Evolutionary conservation across 169 alveolate species (phyloP).

Genomic region (Eimeria praecox): DNA sequence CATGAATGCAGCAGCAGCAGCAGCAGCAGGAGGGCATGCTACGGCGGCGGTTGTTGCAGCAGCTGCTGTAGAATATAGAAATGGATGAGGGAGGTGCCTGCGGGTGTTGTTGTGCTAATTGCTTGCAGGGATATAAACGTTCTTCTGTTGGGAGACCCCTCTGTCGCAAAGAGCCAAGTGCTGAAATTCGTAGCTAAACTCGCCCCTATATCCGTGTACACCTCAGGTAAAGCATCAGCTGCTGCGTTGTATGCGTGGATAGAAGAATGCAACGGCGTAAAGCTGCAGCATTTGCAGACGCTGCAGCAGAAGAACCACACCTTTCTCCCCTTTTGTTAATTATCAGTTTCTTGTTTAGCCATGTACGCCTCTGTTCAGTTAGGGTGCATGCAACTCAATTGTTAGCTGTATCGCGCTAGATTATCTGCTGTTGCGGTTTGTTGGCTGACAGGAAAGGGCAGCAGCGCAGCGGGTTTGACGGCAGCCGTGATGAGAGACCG

Average conservation of each 20-base stretch:
- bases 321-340: not conserved
- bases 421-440: not conserved
- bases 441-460: constrained; percentile 97
- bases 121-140: constrained; percentile 87
- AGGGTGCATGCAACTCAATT: not conserved
- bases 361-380: not conserved
- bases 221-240: constrained; percentile 87
- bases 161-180: constrained; percentile 96
- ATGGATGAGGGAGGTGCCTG: not conserved
- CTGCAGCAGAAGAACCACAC: not conserved
- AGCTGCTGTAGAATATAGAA: not conserved
- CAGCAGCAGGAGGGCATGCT: not conserved
- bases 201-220: constrained; percentile 99
- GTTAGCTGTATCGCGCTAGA: not conserved
- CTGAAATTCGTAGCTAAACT: constrained; percentile 96
- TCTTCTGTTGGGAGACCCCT: constrained; percentile 98
- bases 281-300: not conserved
- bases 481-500: constrained; percentile 98
- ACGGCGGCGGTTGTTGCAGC: not conserved
- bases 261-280: not conserved
- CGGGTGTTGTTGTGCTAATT: not conserved
- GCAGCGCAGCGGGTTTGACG: constrained; percentile 99
- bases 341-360: not conserved
- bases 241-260: not conserved
- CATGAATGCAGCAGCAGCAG: constrained; percentile 4